Conservation (phyloP, 2,329 filamentous ascomycete genomes). For the Aspergillus sp. region DNA sequence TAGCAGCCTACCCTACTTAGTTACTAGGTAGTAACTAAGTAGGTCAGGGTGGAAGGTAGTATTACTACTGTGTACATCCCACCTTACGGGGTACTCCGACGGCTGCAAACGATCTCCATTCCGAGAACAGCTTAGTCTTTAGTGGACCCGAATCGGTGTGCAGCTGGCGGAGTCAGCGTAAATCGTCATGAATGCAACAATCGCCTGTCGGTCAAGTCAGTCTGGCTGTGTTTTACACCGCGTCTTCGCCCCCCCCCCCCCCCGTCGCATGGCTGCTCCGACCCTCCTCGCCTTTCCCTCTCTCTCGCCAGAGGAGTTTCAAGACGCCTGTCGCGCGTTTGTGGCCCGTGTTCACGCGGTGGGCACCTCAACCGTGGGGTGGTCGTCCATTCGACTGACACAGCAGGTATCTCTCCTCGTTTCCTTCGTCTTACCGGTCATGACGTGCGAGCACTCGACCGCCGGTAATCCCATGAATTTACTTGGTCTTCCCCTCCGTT, state of each 20-base stretch:
- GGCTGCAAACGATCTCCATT: conserved; percentile 12
- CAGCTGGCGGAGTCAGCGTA: conserved; percentile 5
- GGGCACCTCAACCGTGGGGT: conserved; percentile 55
- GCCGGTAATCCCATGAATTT: not conserved
- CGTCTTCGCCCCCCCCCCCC: conserved; percentile 8
- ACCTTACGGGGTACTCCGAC: not conserved
- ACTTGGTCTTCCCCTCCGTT: not conserved
- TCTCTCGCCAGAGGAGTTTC: conserved; percentile 62
- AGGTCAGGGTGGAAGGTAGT: not conserved
- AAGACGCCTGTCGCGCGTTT: conserved; percentile 63
- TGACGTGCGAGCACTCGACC: not conserved
- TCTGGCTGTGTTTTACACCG: conserved; percentile 13
- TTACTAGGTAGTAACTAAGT: too few species aligned
- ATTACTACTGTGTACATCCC: too few species aligned
- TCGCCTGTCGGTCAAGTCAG: conserved; percentile 10
- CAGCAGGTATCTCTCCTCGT: conserved; percentile 26
- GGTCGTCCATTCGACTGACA: conserved; percentile 34
- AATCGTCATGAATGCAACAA: conserved; percentile 12
- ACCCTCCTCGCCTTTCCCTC: conserved; percentile 54
- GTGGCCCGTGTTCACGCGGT: conserved; percentile 50
- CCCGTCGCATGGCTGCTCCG: conserved; percentile 13
- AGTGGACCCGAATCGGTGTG: conserved; percentile 11
- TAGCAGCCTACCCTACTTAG: too few species aligned
- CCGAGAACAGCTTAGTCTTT: conserved; percentile 9
- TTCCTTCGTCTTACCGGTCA: not conserved